A percentile compares a stretch with the other conserved stretches of the same genome.
Conservation (phyloP, 495 filamentous ascomycete species). For the Podospora anserina region DNA sequence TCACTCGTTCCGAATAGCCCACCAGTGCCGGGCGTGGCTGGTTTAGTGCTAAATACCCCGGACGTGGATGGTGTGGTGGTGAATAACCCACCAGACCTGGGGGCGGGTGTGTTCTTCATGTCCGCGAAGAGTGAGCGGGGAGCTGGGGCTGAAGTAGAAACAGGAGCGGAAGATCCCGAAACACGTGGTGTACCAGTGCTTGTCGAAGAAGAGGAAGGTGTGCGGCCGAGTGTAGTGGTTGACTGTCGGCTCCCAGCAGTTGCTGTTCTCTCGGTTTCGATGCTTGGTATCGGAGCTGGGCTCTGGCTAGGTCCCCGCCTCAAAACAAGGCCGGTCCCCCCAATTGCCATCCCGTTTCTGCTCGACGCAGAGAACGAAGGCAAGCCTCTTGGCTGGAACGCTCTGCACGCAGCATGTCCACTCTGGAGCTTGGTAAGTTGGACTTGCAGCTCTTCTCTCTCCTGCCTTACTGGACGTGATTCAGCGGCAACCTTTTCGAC, state of each 20-base stretch:
- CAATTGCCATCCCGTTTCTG: neutral
- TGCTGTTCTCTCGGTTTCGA: neutral
- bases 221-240: neutral
- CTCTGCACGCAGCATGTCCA: neutral
- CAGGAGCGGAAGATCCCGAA: no score
- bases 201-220: neutral
- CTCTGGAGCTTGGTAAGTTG: neutral
- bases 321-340: neutral
- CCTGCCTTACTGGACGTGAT: slow-evolving; percentile 3
- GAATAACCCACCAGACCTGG: no score
- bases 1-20: no score
- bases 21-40: no score
- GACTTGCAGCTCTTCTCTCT: neutral
- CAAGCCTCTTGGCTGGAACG: neutral
- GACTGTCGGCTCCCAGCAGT: neutral
- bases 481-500: slow-evolving; percentile 25
- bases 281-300: neutral
- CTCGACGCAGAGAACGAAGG: neutral
- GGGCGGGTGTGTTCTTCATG: no score
- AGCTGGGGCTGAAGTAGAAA: no score
- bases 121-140: no score
- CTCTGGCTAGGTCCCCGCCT: neutral
- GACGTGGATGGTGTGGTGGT: no score
- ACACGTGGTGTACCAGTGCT: no score
- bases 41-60: no score